phyloP scores from a whole-genome alignment of 805 yeast genomes.

The Blastobotrys peoriensis region DNA sequence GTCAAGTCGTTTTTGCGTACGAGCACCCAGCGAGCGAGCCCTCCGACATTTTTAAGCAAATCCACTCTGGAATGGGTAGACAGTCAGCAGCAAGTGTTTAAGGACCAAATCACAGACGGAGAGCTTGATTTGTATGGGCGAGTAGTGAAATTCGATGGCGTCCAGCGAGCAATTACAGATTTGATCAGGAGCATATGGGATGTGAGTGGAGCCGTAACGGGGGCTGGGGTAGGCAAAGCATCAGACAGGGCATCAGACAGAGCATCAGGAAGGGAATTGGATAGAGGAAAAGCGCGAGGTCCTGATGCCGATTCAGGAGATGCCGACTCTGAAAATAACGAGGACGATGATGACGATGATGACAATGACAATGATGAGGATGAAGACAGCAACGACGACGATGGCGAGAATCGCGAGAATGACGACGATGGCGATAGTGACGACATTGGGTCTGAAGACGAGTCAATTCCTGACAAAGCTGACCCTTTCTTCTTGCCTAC shows the following conservation, averaged over 20 bases:
- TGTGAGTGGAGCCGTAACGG: constrained; percentile 11
- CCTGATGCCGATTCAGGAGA: background rate
- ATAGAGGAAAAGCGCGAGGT: background rate
- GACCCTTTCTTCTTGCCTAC: constrained; percentile 58
- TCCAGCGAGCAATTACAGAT: constrained; percentile 14
- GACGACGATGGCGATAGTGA: constrained; percentile 44
- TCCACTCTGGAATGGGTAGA: constrained; percentile 11
- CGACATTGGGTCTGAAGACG: constrained; percentile 30
- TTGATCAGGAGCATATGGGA: constrained; percentile 10
- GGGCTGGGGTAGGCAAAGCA: constrained; percentile 5
- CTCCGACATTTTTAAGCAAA: constrained; percentile 8
- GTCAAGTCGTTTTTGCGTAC: constrained; percentile 15
- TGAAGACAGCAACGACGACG: constrained; percentile 25
- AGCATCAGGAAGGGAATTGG: constrained; percentile 15
- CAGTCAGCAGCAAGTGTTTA: constrained; percentile 6
- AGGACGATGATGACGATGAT: constrained; percentile 12
- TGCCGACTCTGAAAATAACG: constrained; percentile 1
- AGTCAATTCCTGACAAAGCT: constrained; percentile 10
- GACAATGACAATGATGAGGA: constrained; percentile 33
- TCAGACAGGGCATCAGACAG: constrained; percentile 9
- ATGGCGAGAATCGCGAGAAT: constrained; percentile 38
- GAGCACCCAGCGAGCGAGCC: constrained; percentile 8
- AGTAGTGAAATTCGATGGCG: constrained; percentile 16
- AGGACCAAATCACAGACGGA: constrained; percentile 7
- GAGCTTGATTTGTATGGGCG: constrained; percentile 21